Conservation (phyloP, 2,329 filamentous ascomycete species). For the Cladosporium sp. region DNA sequence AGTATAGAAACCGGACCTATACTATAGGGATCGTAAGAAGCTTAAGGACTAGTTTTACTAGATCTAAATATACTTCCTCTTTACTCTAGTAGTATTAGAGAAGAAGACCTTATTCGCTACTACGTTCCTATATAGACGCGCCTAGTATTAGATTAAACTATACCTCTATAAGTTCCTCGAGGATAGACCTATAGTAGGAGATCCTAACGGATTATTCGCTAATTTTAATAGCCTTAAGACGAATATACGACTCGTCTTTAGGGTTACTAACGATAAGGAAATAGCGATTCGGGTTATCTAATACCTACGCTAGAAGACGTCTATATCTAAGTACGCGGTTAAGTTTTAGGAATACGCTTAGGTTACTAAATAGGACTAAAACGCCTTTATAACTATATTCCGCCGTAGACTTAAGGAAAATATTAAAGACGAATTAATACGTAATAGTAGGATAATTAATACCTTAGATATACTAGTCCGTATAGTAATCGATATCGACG, state of each 20-base stretch:
- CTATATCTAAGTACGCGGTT: background rate
- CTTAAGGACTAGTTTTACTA: slow-evolving; percentile 7
- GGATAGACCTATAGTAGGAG: background rate
- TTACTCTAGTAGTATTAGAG: background rate
- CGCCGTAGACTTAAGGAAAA: slow-evolving; percentile 1
- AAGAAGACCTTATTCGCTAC: background rate
- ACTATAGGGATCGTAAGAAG: slow-evolving; percentile 3
- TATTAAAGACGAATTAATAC: slow-evolving; percentile 4
- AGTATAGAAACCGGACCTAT: slow-evolving; percentile 1
- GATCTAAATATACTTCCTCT: slow-evolving; percentile 6
- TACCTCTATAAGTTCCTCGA: background rate
- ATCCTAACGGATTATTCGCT: background rate
- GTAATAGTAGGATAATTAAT: background rate
- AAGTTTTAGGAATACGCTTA: slow-evolving; percentile 1
- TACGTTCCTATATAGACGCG: background rate
- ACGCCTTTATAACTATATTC: background rate
- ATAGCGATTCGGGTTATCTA: background rate
- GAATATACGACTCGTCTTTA: background rate
- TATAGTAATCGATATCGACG: background rate
- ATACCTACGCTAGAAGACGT: background rate
- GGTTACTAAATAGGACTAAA: background rate
- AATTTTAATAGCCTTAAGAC: background rate
- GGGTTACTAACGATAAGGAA: background rate
- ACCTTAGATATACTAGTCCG: background rate
- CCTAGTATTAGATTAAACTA: background rate